Conservation (phyloP, 2,329 filamentous ascomycete genomes). For the Hypoxylon sp. region DNA sequence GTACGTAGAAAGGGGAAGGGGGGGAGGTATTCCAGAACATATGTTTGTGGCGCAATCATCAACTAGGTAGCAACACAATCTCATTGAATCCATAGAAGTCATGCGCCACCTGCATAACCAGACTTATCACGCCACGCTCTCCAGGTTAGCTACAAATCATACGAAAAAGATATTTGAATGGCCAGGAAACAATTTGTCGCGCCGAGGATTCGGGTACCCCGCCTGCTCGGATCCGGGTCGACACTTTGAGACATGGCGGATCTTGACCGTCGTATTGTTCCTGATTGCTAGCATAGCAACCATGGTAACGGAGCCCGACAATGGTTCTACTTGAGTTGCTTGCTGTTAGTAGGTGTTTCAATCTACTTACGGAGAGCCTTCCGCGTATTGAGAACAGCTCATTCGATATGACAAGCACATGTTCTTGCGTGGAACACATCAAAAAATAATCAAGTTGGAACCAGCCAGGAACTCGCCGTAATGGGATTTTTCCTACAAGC, state of each 20-base stretch:
- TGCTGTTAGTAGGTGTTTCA: background rate
- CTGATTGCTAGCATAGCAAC: background rate
- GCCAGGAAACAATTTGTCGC: background rate
- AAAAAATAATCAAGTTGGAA: background rate
- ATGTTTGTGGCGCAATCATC: background rate
- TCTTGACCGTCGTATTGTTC: conserved; percentile 14
- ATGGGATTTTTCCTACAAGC: background rate
- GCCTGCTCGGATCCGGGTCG: background rate
- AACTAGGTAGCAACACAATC: background rate
- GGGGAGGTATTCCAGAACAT: background rate
- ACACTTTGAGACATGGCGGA: conserved; percentile 1
- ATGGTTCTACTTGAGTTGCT: background rate
- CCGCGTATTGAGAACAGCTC: background rate
- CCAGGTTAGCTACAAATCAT: background rate
- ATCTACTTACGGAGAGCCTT: background rate
- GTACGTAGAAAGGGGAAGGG: no score
- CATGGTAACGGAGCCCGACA: conserved; percentile 1
- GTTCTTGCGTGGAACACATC: background rate
- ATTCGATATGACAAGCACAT: background rate
- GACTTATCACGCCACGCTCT: background rate
- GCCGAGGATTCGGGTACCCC: conserved; percentile 4
- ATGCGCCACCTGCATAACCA: background rate
- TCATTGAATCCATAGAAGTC: background rate
- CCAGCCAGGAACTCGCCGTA: background rate
- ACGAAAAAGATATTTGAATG: background rate